A percentile compares a stretch with the other conserved stretches of the same genome.
These are phyloP conservation scores for Saturnispora sekii DNA, from an alignment of 805 yeast genomes.

Conservation along the genomic window DNA sequence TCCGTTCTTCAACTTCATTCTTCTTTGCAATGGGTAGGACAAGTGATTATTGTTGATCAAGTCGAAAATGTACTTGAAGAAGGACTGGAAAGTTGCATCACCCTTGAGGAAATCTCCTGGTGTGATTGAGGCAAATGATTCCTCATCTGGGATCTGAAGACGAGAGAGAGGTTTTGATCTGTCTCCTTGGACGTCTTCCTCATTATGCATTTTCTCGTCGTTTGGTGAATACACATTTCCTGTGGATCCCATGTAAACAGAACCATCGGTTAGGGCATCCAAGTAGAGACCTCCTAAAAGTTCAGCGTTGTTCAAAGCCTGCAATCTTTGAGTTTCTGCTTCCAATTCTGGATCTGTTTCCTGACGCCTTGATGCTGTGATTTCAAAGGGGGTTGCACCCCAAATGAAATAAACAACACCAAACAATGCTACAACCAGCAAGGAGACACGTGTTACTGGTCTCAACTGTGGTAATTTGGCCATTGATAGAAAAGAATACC, in stretches of 20 bases:
- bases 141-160: slow-evolving; percentile 21
- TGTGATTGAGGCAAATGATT: slow-evolving; percentile 20
- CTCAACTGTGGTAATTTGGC: not conserved
- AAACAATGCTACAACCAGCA: not conserved
- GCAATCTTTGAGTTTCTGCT: not conserved
- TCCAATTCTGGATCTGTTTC: not conserved
- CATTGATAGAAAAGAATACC: not conserved
- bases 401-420: not conserved
- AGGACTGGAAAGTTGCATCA: slow-evolving; percentile 26
- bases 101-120: slow-evolving; percentile 24
- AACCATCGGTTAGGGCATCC: slow-evolving; percentile 14
- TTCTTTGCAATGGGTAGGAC: slow-evolving; percentile 25
- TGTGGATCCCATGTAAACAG: slow-evolving; percentile 20
- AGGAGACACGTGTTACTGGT: not conserved
- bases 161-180: slow-evolving; percentile 22
- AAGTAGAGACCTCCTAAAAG: slow-evolving; percentile 20
- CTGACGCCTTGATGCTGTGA: not conserved
- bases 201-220: slow-evolving; percentile 6
- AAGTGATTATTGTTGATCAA: slow-evolving; percentile 23
- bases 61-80: slow-evolving; percentile 25
- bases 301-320: slow-evolving; percentile 16
- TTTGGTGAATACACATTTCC: slow-evolving; percentile 16
- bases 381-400: not conserved
- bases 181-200: slow-evolving; percentile 19
- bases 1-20: slow-evolving; percentile 24